A percentile compares a stretch with the other conserved stretches of the same genome.
These are phyloP conservation scores for Arabidopsis lyrata DNA, from an alignment of 441 rosid species.

Conservation along the genomic window DNA sequence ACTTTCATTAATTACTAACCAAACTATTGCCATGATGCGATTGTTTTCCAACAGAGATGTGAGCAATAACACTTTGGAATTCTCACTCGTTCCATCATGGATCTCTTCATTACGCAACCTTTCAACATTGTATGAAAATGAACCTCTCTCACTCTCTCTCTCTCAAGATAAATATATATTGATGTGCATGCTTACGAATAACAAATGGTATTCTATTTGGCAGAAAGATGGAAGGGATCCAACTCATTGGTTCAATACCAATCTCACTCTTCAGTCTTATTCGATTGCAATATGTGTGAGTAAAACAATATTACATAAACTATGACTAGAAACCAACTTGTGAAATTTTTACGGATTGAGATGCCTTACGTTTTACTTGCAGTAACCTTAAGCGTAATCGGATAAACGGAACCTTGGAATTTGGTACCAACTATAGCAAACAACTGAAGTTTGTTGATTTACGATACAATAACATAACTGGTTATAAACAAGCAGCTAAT, in stretches of 20 bases:
- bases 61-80: slow-evolving; percentile 60
- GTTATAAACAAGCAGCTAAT: neutral
- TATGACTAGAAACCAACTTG: neutral
- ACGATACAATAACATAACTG: neutral
- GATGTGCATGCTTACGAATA: neutral
- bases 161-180: neutral
- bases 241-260: slow-evolving; percentile 65
- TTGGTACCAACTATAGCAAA: neutral
- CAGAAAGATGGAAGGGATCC: slow-evolving; percentile 67
- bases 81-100: slow-evolving; percentile 65
- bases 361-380: neutral
- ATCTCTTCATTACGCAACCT: slow-evolving; percentile 47
- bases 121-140: slow-evolving; percentile 78
- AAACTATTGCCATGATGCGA: slow-evolving; percentile 1
- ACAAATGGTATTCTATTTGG: slow-evolving; percentile 24
- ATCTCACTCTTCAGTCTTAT: slow-evolving; percentile 51
- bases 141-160: slow-evolving; percentile 23
- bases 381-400: neutral
- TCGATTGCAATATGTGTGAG: neutral
- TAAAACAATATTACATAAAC: neutral
- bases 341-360: neutral
- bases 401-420: neutral
- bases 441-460: neutral
- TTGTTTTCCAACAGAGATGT: slow-evolving; percentile 55
- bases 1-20: no score